Evolutionary conservation across 2,329 filamentous ascomycete genomes (phyloP).

Genomic region (Pestalotiopsis sp.): DNA sequence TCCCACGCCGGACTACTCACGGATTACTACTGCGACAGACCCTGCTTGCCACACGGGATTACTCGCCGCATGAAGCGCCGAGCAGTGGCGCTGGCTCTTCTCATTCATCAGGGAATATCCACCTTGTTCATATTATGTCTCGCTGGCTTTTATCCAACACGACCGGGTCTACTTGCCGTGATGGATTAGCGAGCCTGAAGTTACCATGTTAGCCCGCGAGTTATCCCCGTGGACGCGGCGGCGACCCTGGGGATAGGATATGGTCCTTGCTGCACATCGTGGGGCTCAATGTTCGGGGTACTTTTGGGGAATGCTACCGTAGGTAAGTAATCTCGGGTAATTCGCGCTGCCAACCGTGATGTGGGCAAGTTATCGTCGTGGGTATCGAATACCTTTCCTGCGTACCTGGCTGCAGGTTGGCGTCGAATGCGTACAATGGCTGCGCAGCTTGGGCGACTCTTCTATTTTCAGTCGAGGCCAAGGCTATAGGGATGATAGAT

Average conservation of each 20-base stretch:
- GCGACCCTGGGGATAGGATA: background rate
- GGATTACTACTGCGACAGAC: too few species aligned
- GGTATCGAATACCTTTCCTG: background rate
- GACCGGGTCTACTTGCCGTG: slow-evolving; percentile 2
- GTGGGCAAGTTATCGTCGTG: background rate
- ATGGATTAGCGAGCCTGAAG: background rate
- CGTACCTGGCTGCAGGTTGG: background rate
- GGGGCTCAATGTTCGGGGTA: background rate
- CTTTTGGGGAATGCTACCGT: background rate
- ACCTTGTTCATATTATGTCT: background rate
- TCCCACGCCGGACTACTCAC: background rate
- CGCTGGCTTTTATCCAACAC: background rate
- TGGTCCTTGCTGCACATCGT: slow-evolving; percentile 6
- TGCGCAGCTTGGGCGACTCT: background rate
- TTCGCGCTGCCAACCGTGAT: background rate
- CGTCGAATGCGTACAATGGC: background rate
- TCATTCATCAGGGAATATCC: background rate
- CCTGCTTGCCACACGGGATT: background rate
- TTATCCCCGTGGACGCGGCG: background rate
- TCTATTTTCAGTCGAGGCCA: background rate
- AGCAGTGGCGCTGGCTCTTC: background rate
- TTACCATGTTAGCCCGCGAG: background rate
- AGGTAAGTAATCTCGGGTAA: background rate
- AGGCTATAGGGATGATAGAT: background rate
- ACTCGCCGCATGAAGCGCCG: background rate